phyloP scores from a whole-genome alignment of 2,329 filamentous ascomycete species.

The Rosellinia necatrix region DNA sequence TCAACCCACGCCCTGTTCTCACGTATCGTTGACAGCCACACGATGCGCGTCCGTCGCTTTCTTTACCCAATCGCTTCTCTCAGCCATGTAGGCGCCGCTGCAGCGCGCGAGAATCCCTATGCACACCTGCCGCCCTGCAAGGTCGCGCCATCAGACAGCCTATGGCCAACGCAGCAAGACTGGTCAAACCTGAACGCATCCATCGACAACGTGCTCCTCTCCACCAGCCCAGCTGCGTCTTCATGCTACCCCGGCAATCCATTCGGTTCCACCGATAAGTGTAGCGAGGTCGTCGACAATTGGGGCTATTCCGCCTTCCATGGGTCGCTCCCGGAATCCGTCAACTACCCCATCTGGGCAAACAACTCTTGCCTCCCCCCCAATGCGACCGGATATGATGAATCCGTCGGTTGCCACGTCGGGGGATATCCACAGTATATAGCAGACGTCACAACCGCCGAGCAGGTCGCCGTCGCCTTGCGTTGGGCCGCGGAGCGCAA shows the following conservation, averaged over 20 bases:
- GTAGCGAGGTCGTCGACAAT: background rate
- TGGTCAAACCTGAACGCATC: background rate
- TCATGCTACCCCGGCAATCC: background rate
- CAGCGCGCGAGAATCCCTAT: no score
- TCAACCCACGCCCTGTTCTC: no score
- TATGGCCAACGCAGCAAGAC: background rate
- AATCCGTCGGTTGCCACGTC: background rate
- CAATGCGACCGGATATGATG: background rate
- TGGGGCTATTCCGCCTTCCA: background rate
- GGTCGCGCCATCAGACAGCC: background rate
- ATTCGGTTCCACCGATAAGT: background rate
- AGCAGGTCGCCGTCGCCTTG: background rate
- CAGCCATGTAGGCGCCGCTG: no score
- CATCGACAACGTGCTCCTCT: background rate
- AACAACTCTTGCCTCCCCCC: conserved; percentile 4
- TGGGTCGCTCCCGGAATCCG: background rate
- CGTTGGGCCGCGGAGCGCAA: background rate
- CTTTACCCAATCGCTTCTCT: no score
- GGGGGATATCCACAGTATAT: background rate
- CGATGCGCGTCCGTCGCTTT: no score
- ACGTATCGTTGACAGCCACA: no score
- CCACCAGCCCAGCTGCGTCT: background rate
- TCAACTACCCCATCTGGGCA: background rate
- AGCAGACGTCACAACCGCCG: background rate
- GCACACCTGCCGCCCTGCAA: background rate